These are phyloP conservation scores for Inga leiocalycina DNA, from an alignment of 306 rosid species.

Conservation along the genomic window DNA sequence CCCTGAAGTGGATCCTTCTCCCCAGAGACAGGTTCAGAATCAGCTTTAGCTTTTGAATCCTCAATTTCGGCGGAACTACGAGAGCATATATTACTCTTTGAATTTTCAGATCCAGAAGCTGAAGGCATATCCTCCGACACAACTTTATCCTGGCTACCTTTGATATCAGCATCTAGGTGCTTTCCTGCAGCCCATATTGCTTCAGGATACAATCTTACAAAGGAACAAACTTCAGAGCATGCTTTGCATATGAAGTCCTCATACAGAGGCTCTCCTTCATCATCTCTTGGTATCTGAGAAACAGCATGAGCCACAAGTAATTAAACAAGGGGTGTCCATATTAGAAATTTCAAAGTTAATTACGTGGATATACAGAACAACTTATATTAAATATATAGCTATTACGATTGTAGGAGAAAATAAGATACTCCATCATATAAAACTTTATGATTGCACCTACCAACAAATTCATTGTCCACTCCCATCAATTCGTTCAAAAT, in stretches of 20 bases:
- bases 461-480: neutral
- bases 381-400: neutral
- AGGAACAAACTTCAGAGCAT: constrained; percentile 77
- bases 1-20: constrained; percentile 39
- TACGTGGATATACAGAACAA: neutral
- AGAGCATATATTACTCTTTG: constrained; percentile 32
- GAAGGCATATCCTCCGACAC: constrained; percentile 54
- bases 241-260: constrained; percentile 82
- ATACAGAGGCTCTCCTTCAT: constrained; percentile 88
- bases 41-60: constrained; percentile 33
- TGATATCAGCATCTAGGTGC: constrained; percentile 43
- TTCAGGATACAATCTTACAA: constrained; percentile 71
- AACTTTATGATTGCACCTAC: neutral
- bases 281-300: constrained; percentile 88
- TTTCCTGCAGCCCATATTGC: constrained; percentile 55
- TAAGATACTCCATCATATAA: neutral
- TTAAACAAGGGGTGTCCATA: neutral
- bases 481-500: neutral
- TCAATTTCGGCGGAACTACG: constrained; percentile 31
- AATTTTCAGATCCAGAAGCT: constrained; percentile 53
- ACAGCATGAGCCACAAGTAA: constrained; percentile 17
- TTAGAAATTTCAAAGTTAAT: neutral
- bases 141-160: constrained; percentile 60
- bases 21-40: constrained; percentile 47
- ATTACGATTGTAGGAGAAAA: neutral